phyloP scores from a whole-genome alignment of 306 rosid species.

The Phaseolus lunatus region DNA sequence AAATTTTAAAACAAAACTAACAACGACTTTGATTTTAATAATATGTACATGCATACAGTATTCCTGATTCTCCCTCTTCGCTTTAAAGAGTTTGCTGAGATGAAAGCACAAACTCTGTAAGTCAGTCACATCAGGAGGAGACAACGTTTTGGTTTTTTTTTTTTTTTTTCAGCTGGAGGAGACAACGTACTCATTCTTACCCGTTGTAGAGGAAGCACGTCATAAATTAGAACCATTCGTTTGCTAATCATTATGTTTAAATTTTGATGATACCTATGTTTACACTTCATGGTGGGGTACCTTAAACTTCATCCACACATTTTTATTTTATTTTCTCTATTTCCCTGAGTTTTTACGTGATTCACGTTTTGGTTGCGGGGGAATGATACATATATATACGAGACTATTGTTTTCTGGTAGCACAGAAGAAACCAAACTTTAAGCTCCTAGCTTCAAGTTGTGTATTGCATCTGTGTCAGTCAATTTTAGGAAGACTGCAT shows the following conservation, averaged over 20 bases:
- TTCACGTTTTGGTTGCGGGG: conserved; percentile 16
- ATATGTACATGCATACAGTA: too few species aligned
- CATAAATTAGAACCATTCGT: background rate
- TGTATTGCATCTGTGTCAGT: background rate
- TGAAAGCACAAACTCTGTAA: too few species aligned
- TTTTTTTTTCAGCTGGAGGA: too few species aligned
- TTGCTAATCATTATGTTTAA: background rate
- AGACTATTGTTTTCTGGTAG: background rate
- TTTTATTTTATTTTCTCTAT: background rate
- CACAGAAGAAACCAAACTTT: background rate
- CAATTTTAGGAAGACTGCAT: background rate
- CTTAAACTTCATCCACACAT: background rate
- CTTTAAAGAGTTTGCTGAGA: too few species aligned
- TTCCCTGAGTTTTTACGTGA: background rate
- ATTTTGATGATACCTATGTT: background rate
- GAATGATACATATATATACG: background rate
- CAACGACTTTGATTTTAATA: too few species aligned
- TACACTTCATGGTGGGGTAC: background rate
- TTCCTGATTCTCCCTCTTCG: too few species aligned
- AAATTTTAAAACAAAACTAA: too few species aligned
- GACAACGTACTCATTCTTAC: too few species aligned
- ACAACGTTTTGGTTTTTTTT: too few species aligned
- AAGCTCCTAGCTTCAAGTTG: background rate
- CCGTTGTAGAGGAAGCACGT: background rate
- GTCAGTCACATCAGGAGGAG: too few species aligned